These are phyloP conservation scores for Escovopsis sp. DNA, from an alignment of 2,329 filamentous ascomycete genomes.

Conservation along the genomic window DNA sequence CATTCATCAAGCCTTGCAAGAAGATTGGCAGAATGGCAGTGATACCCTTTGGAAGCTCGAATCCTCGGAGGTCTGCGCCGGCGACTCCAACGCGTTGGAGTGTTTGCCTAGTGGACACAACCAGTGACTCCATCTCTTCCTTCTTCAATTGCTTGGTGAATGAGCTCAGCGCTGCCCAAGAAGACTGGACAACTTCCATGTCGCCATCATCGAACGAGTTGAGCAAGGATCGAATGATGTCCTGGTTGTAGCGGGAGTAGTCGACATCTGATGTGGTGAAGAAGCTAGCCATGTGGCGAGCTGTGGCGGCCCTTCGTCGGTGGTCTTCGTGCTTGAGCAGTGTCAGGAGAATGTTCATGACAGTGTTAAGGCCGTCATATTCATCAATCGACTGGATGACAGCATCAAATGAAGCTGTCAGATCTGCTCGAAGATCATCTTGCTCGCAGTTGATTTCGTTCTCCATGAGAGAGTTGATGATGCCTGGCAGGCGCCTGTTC, in stretches of 20 bases:
- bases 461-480: constrained; percentile 89
- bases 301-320: constrained; percentile 62
- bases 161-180: constrained; percentile 74
- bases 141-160: constrained; percentile 85
- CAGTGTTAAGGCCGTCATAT: constrained; percentile 85
- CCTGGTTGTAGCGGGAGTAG: constrained; percentile 90
- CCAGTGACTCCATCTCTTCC: constrained; percentile 94
- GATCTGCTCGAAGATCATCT: constrained; percentile 54
- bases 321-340: constrained; percentile 91
- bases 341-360: constrained; percentile 83
- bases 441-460: constrained; percentile 70
- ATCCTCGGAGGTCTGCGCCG: constrained; percentile 73
- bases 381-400: constrained; percentile 90
- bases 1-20: constrained; percentile 95
- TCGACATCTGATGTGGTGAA: constrained; percentile 69
- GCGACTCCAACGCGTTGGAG: constrained; percentile 79
- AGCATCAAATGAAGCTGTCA: constrained; percentile 72
- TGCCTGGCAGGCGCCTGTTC: constrained; percentile 76
- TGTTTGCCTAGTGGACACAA: constrained; percentile 71
- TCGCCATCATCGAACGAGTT: constrained; percentile 88
- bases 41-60: constrained; percentile 89
- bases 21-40: constrained; percentile 94
- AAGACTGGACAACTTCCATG: constrained; percentile 67
- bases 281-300: constrained; percentile 71
- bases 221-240: constrained; percentile 79